phyloP scores from a whole-genome alignment of 2,329 filamentous ascomycete genomes.

The Pseudogymnoascus sp. region DNA sequence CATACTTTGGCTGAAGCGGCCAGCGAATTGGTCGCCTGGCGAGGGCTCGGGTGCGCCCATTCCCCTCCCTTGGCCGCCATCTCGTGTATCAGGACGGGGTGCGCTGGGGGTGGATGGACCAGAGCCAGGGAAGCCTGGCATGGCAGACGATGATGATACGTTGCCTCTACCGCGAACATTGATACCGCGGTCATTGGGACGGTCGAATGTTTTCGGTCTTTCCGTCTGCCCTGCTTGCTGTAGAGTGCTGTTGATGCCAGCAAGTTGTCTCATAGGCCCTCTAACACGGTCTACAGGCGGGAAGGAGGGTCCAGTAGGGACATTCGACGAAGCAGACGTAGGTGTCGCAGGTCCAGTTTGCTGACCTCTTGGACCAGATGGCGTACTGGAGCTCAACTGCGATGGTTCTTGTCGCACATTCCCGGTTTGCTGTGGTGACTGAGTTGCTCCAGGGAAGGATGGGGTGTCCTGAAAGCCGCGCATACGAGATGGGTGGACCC shows the following conservation, averaged over 20 bases:
- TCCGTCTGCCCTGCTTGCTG: conserved; percentile 39
- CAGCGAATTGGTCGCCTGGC: conserved; percentile 12
- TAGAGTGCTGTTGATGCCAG: conserved; percentile 51
- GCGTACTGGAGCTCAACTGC: conserved; percentile 22
- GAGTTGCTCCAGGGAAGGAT: conserved; percentile 25
- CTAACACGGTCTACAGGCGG: conserved; percentile 22
- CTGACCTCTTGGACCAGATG: conserved; percentile 25
- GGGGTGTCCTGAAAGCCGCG: conserved; percentile 19
- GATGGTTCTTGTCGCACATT: conserved; percentile 15
- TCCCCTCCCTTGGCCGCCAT: conserved; percentile 25
- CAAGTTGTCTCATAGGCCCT: conserved; percentile 41
- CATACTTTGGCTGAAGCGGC: conserved; percentile 12
- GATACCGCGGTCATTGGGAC: conserved; percentile 12
- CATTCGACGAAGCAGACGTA: conserved; percentile 21
- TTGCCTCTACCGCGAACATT: conserved; percentile 25
- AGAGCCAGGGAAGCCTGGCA: conserved; percentile 48
- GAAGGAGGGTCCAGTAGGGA: conserved; percentile 27
- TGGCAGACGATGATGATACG: conserved; percentile 31
- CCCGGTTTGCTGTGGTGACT: conserved; percentile 13
- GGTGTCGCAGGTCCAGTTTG: conserved; percentile 23
- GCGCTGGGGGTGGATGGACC: conserved; percentile 44
- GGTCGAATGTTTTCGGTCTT: conserved; percentile 29
- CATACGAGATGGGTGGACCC: conserved; percentile 25
- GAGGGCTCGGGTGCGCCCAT: conserved; percentile 15
- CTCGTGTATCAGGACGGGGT: conserved; percentile 25